Conservation (phyloP, 768 basidiomycete species). For the Agaricus subrufescens region DNA sequence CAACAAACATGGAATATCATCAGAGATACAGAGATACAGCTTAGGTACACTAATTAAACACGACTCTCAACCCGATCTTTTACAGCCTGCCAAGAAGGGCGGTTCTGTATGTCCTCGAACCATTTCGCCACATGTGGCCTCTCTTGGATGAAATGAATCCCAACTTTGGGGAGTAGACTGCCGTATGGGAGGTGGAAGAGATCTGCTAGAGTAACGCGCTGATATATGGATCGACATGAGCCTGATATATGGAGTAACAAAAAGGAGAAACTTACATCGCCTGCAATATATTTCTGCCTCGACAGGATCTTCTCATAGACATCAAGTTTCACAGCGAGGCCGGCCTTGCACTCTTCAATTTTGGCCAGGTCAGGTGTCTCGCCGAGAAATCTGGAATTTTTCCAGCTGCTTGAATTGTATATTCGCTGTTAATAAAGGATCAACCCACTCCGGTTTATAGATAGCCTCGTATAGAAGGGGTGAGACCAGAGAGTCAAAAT, state of each 20-base stretch:
- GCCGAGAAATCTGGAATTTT: slow-evolving; percentile 15
- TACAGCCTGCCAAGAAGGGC: slow-evolving; percentile 45
- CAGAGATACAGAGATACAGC: too few species aligned
- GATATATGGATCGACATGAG: background rate
- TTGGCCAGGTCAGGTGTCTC: slow-evolving; percentile 24
- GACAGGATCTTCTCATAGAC: slow-evolving; percentile 53
- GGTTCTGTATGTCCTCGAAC: slow-evolving; percentile 29
- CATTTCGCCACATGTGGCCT: slow-evolving; percentile 41
- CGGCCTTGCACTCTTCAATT: slow-evolving; percentile 19
- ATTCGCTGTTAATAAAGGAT: background rate
- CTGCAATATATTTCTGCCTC: slow-evolving; percentile 53
- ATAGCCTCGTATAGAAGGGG: background rate
- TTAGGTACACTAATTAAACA: background rate
- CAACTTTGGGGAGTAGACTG: slow-evolving; percentile 14
- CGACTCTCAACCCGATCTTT: slow-evolving; percentile 30
- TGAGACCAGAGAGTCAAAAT: slow-evolving; percentile 37
- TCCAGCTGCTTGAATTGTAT: background rate
- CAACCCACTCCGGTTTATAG: background rate
- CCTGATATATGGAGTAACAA: background rate
- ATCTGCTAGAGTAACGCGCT: slow-evolving; percentile 49
- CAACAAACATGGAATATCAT: too few species aligned
- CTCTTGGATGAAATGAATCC: slow-evolving; percentile 24
- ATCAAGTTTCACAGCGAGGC: slow-evolving; percentile 38
- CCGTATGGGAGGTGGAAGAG: slow-evolving; percentile 51
- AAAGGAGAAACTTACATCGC: slow-evolving; percentile 32